Evolutionary conservation across 345 rosid genomes (phyloP), one percentile per base, ranked within the genome.

Genomic region (Eucalyptus regnans): DNA sequence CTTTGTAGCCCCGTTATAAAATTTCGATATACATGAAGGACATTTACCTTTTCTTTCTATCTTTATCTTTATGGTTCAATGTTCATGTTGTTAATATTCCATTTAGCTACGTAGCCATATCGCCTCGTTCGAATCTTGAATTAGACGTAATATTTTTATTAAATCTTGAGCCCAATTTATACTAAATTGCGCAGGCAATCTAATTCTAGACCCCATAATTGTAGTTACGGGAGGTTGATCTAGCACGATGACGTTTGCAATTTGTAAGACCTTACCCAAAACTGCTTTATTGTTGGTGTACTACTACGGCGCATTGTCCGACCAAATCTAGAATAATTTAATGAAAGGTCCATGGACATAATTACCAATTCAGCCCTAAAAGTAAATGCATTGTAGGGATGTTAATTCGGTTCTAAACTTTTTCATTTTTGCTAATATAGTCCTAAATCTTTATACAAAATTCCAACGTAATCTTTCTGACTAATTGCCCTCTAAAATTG

Each of bases 381-480:
- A 56, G 12, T 22, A 56, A n/a, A 64, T 3, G 5, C 3, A 64
- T 64, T 15, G 37, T 64, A 64, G 5, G 5, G 2, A 3, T 7
- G 2, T 8, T 33, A n/a, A 64, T n/a, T 64, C 3, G 1, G 1
- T n/a, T 64, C 3, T 64, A n/a, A 64, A n/a, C 10, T 13, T 64
- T 64, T 64, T 64, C 10, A n/a, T n/a, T 2, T 64, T 4, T n/a
- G 6, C 20, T 4, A n/a, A n/a, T n/a, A 16, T 4, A 4, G 1
- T n/a, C 20, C 2, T n/a, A 64, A 64, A 64, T n/a, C 2, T n/a
- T n/a, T 15, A 8, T 16, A 2, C 5, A 16, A n/a, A 64, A 64
- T 64, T 16, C 17, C 10, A 64, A 15, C 0, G 2, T n/a, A n/a
- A n/a, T 64, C 9, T 64, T 64, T n/a, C 2, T 29, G 0, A 64